phyloP scores from a whole-genome alignment of 2,329 filamentous ascomycete species.

The Basipetospora sp. region DNA sequence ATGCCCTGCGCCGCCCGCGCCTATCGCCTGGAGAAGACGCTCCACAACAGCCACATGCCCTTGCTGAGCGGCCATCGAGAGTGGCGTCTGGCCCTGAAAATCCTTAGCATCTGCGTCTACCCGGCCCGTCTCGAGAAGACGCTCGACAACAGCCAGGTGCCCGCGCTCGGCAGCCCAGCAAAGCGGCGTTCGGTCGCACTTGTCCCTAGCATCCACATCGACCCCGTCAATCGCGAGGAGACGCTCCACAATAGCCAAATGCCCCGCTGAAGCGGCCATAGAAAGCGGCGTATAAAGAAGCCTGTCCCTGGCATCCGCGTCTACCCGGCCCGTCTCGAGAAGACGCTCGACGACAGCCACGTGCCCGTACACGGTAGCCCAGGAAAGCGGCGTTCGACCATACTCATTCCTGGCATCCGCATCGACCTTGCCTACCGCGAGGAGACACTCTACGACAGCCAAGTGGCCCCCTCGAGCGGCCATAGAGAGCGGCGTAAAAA shows the following conservation, averaged over 20 bases:
- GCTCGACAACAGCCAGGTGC: neutral
- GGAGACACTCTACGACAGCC: neutral
- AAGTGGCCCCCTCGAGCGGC: neutral
- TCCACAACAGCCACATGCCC: neutral
- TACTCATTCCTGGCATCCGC: neutral
- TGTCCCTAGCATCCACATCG: neutral
- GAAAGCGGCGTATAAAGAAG: neutral
- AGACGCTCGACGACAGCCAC: neutral
- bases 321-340: neutral
- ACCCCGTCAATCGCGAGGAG: neutral
- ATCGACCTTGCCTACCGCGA: neutral
- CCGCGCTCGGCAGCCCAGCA: neutral
- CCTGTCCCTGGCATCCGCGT: neutral
- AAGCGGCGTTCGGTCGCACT: neutral
- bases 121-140: neutral
- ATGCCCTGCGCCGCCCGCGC: no score
- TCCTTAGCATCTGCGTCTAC: conserved; percentile 9
- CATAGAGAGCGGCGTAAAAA: neutral
- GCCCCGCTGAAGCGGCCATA: neutral
- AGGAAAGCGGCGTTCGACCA: neutral
- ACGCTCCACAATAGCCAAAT: neutral
- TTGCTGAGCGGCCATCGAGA: neutral
- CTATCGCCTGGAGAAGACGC: no score
- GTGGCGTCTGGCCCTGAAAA: neutral
- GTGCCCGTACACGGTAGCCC: neutral